These are phyloP conservation scores for Candida dendrica DNA, from an alignment of 805 yeast genomes.

Conservation along the genomic window DNA sequence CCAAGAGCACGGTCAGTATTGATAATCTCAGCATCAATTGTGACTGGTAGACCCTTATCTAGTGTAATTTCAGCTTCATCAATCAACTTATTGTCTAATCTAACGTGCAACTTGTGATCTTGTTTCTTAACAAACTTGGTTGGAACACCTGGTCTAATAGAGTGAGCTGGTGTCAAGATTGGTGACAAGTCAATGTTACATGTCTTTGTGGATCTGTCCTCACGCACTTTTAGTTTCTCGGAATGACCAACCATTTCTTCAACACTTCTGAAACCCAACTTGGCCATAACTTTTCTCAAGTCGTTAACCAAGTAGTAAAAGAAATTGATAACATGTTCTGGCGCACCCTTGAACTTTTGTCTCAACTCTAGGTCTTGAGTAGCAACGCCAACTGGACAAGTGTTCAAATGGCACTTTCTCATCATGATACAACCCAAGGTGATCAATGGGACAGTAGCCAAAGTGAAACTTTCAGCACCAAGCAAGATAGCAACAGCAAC, in stretches of 20 bases:
- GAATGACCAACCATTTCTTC: conserved; percentile 98
- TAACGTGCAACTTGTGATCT: conserved; percentile 87
- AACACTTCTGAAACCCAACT: conserved; percentile 88
- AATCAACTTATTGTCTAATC: conserved; percentile 90
- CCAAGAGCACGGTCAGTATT: conserved; percentile 97
- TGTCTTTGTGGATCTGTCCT: conserved; percentile 84
- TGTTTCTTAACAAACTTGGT: conserved; percentile 88
- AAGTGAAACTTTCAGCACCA: conserved; percentile 98
- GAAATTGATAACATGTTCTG: conserved; percentile 97
- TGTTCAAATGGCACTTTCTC: conserved; percentile 88
- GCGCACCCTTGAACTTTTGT: conserved; percentile 90
- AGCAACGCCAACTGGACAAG: conserved; percentile 98
- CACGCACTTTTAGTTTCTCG: conserved; percentile 80
- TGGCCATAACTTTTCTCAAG: conserved; percentile 88
- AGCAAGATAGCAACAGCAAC: conserved; percentile 91
- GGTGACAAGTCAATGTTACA: conserved; percentile 89
- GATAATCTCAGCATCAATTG: conserved; percentile 86
- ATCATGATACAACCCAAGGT: conserved; percentile 97
- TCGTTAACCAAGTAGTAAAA: conserved; percentile 93
- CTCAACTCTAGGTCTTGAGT: conserved; percentile 95
- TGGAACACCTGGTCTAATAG: conserved; percentile 94
- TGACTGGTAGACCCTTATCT: conserved; percentile 92
- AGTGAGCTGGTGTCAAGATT: conserved; percentile 92
- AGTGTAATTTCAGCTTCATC: conserved; percentile 95
- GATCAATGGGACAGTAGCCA: conserved; percentile 94